Base-by-base conservation (phyloP, 441 rosid species). In the Adansonia grandidieri region DNA sequence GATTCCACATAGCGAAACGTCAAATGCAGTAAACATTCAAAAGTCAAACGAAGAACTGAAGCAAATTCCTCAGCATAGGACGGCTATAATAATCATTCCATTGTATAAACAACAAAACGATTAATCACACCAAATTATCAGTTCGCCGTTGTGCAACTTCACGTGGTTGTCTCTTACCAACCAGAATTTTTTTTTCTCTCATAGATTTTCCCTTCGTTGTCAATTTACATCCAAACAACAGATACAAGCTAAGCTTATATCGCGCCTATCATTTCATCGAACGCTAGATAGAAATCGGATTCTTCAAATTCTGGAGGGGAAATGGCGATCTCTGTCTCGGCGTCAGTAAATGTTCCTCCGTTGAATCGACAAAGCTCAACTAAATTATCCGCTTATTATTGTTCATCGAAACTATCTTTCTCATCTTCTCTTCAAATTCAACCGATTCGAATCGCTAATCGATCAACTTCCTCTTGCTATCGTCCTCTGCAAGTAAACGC, bases 241-340 rank as follows among this genome's bases (percentile, higher is more conserved):
- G 61, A 45, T 66, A 14, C 1, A 13, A 60, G 57, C 77, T 44
- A 54, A 42, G 69, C 19, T 64, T 13, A 6, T 19, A 13, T 51
- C 44, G 37, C 64, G 2, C n/a, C 77, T 22, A 3, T 20, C 77
- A 5, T 6, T 28, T 1, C 4, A 9, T 2, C 0, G 10, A 6
- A 37, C 19, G 7, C 14, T 48, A 48, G 54, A 6, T 13, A 1
- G 9, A 22, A 50, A 22, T 10, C 64, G 10, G 13, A 0, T 58
- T 19, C 77, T 19, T 47, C 84, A 1, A 15, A 13, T 64, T 17
- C 67, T 5, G 15, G 3, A 14, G 40, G 13, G 42, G 32, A 10
- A 71, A 92, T 92, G 97, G 89, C 91, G 86, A 81, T 85, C 69
- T 90, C 88, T 60, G 63, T 87, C 1, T 82, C 91, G 0, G 84